Base-by-base conservation (phyloP, 331 rosid genomes). In the Ulmus americana region DNA sequence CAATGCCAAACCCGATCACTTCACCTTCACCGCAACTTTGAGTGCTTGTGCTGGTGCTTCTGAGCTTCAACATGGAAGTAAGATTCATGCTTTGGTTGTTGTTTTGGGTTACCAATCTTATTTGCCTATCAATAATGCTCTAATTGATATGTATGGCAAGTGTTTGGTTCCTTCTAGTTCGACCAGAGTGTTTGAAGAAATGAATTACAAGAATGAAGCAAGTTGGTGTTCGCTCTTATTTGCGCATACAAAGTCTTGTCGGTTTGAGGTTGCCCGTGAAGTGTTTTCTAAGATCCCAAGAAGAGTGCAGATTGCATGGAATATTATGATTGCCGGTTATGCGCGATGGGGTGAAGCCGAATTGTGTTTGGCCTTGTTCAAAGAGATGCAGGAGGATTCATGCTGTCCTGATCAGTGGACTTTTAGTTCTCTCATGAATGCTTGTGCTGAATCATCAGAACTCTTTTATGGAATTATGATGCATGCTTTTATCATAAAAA, bases 141-240 rank as follows among this genome's bases (percentile, higher is more conserved):
- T 90, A 1, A 48, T 87, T 51, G 88, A 90, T 70, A 81, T 87
- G 95, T 90, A 87, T 50, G 97, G 92, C 8, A 90, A 90, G 77
- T 90, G 87, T 77, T 60, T 67, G 71, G 54, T 46, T 58, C 83
- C 95, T 51, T 70, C 22, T 40, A 67, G 77, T 70, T 90, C 90
- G 12, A 70, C 73, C 18, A 80, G 75, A 76, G 92, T 81, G 59
- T 87, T 85, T 80, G 74, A 83, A 39, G 97, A 81, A 74, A 81
- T 74, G 86, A 59, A 16, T 54, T 46, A 43, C 50, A 71, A 65
- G 60, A 90, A 83, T 78, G 88, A 83, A 68, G 86, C 80, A 55
- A 71, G 88, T 6, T 87, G 92, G 95, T 90, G 97, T 53, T 85
- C 95, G 0, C 79, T 87, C 68, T 74, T 87, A 47, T 85, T 73